These are phyloP conservation scores for Mycena leptocephala DNA, from an alignment of 768 basidiomycete genomes.

Conservation along the genomic window DNA sequence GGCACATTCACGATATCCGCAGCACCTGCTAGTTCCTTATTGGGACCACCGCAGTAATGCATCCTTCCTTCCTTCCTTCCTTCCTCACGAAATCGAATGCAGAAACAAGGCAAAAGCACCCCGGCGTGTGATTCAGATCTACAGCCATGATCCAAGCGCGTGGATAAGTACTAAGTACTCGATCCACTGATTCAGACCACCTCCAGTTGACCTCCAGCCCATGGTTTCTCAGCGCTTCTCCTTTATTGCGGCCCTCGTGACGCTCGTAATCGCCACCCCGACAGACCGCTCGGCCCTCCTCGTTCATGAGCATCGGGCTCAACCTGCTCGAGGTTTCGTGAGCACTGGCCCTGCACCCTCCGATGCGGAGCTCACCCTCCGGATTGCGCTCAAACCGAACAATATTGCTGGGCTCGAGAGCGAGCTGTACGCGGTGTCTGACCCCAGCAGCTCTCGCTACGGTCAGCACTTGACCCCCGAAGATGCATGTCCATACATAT, in stretches of 20 bases:
- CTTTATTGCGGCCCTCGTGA: constrained; percentile 18
- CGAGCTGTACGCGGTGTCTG: constrained; percentile 50
- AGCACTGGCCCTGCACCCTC: constrained; percentile 28
- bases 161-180: constrained; percentile 21
- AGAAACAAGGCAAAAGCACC: background rate
- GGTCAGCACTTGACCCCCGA: constrained; percentile 57
- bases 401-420: constrained; percentile 44
- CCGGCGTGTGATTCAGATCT: constrained; percentile 22
- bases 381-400: constrained; percentile 41
- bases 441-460: constrained; percentile 50
- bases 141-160: background rate
- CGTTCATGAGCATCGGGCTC: constrained; percentile 32
- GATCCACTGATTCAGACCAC: constrained; percentile 10
- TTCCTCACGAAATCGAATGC: background rate
- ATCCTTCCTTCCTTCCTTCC: background rate
- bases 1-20: background rate
- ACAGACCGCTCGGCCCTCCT: constrained; percentile 21
- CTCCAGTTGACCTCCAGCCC: background rate
- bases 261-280: constrained; percentile 24
- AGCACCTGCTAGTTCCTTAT: background rate
- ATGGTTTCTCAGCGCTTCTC: constrained; percentile 14
- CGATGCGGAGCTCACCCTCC: constrained; percentile 44
- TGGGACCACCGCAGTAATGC: background rate
- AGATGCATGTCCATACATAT: constrained; percentile 51
- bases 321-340: constrained; percentile 41